These are phyloP conservation scores for Narthecium ossifragum DNA, from an alignment of 106 monocot species.

Conservation along the genomic window DNA sequence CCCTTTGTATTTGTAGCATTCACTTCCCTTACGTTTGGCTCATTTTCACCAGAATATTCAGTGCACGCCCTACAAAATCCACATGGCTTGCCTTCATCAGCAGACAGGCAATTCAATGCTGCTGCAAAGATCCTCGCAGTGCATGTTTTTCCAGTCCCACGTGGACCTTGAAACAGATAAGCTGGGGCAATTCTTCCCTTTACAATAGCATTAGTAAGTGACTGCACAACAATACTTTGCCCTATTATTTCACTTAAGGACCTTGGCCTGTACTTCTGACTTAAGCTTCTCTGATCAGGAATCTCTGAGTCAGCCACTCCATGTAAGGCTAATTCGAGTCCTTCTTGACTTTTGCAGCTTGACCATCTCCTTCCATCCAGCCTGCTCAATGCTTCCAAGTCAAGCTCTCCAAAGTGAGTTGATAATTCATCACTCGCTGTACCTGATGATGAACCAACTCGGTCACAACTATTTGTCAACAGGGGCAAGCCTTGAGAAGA, in stretches of 20 bases:
- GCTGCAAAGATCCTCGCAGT: constrained; percentile 61
- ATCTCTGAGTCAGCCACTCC: constrained; percentile 18
- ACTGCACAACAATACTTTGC: constrained; percentile 65
- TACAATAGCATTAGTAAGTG: constrained; percentile 47
- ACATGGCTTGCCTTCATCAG: constrained; percentile 53
- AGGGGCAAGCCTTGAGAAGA: constrained; percentile 50
- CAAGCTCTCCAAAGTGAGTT: constrained; percentile 78
- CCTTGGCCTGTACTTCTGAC: constrained; percentile 43
- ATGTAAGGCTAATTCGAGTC: constrained; percentile 21
- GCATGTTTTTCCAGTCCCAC: constrained; percentile 69
- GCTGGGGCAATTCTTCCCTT: constrained; percentile 61
- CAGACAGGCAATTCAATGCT: constrained; percentile 59
- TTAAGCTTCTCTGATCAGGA: constrained; percentile 40
- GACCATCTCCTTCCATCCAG: constrained; percentile 93
- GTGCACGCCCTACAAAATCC: constrained; percentile 49
- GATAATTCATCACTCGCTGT: constrained; percentile 64
- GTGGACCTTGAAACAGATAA: constrained; percentile 72
- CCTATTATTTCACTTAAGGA: constrained; percentile 64
- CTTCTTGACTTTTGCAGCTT: constrained; percentile 78
- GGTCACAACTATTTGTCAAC: constrained; percentile 43
- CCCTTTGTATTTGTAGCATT: constrained; percentile 40
- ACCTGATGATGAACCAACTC: constrained; percentile 44
- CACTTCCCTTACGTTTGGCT: constrained; percentile 35
- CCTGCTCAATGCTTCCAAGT: constrained; percentile 75
- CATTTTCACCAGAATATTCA: constrained; percentile 32